phyloP scores from a whole-genome alignment of 495 filamentous ascomycete genomes.

The Talaromyces ruber region DNA sequence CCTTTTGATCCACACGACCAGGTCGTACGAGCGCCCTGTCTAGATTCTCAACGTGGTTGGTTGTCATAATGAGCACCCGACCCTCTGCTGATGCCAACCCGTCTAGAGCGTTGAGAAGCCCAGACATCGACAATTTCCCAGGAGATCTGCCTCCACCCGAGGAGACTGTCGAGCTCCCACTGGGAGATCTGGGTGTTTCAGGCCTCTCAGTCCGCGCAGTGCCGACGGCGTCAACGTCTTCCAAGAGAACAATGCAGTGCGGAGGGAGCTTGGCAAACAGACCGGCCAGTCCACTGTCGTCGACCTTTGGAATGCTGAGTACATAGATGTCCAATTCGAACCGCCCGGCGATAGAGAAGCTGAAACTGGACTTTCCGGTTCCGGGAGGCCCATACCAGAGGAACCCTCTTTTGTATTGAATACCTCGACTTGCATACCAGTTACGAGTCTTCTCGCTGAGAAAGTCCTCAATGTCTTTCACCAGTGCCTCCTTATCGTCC shows the following conservation, averaged over 20 bases:
- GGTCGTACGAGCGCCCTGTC: conserved; percentile 60
- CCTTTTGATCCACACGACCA: conserved; percentile 56
- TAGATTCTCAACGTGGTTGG: conserved; percentile 56
- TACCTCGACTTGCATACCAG: conserved; percentile 44
- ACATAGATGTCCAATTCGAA: conserved; percentile 56
- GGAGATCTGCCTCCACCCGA: too few species aligned
- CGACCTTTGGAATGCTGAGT: conserved; percentile 18
- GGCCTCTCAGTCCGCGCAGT: conserved; percentile 8
- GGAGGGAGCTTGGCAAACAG: conserved; percentile 48
- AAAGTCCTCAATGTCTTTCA: conserved; percentile 5
- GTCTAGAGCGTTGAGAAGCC: conserved; percentile 61
- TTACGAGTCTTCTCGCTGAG: conserved; percentile 1
- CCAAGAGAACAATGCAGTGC: conserved; percentile 54
- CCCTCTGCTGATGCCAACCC: conserved; percentile 60
- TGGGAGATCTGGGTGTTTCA: conserved; percentile 18
- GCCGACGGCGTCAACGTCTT: conserved; percentile 59
- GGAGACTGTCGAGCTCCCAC: too few species aligned
- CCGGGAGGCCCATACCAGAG: conserved; percentile 60
- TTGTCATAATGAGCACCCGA: conserved; percentile 63
- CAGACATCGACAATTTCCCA: conserved; percentile 30
- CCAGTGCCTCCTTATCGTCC: conserved; percentile 5
- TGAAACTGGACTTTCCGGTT: conserved; percentile 54
- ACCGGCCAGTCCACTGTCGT: conserved; percentile 27
- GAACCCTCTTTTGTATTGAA: conserved; percentile 53
- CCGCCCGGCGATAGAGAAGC: conserved; percentile 49